phyloP scores from a whole-genome alignment of 2,329 filamentous ascomycete genomes.

The Orbilia javanica region DNA sequence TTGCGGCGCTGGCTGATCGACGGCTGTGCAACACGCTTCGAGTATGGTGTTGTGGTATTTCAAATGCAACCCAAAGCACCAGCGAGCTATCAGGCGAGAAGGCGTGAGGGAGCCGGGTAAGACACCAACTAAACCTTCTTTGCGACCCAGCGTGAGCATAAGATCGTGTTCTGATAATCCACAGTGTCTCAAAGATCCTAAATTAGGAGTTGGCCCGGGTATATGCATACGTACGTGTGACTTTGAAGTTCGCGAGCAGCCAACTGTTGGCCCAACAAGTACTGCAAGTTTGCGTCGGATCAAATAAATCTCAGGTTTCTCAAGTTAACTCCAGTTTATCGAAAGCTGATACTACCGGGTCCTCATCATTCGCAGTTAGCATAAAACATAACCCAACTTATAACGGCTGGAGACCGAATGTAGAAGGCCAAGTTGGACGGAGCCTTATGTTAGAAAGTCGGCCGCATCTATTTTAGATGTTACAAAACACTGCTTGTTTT shows the following conservation, averaged over 20 bases:
- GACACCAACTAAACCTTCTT: not conserved
- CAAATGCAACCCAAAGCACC: constrained; percentile 43
- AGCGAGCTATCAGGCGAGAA: not conserved
- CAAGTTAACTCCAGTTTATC: not conserved
- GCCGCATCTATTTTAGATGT: constrained; percentile 10
- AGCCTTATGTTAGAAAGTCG: not conserved
- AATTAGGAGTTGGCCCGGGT: not conserved
- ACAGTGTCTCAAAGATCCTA: constrained; percentile 16
- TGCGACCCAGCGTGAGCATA: not conserved
- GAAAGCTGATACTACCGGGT: not conserved
- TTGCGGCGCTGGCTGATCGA: constrained; percentile 41
- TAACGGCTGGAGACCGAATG: not conserved
- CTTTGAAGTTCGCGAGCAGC: not conserved
- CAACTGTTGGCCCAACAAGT: not conserved
- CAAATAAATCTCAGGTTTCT: not conserved
- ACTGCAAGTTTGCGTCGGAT: not conserved
- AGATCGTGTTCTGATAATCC: constrained; percentile 6
- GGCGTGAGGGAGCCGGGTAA: not conserved
- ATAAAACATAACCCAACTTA: not conserved
- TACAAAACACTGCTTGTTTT: constrained; percentile 10
- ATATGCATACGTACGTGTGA: not conserved
- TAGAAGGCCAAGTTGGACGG: not conserved
- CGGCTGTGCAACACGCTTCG: constrained; percentile 48
- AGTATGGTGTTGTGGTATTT: constrained; percentile 43
- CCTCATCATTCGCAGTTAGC: not conserved